Conservation (phyloP, 2,329 filamentous ascomycete genomes). For the Apiospora pterosperma region DNA sequence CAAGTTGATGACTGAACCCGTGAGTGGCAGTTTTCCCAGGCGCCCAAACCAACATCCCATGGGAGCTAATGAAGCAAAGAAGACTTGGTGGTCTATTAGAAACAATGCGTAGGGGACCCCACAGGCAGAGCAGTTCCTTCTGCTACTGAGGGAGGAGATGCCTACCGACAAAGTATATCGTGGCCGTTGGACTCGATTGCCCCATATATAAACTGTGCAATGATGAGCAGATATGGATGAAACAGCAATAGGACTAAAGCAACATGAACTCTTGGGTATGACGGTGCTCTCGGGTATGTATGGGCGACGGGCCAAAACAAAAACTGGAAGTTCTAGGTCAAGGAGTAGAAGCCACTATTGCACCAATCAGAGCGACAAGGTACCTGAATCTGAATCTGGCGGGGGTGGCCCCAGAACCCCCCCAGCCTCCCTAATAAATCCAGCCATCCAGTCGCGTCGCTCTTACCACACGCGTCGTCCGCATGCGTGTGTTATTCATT, state of each 20-base stretch:
- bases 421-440: background rate
- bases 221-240: background rate
- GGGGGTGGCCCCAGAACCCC: background rate
- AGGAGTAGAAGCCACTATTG: background rate
- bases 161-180: background rate
- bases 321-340: background rate
- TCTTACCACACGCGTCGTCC: background rate
- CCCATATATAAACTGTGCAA: background rate
- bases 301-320: background rate
- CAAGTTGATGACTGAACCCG: background rate
- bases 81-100: background rate
- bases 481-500: background rate
- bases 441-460: background rate
- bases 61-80: background rate
- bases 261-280: background rate
- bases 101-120: background rate
- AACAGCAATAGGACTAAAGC: background rate
- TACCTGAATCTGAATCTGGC: background rate
- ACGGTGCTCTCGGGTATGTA: background rate
- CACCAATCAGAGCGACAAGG: background rate
- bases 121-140: background rate
- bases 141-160: background rate
- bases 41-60: background rate
- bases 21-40: background rate
- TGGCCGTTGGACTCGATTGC: background rate